A percentile compares a stretch with the other conserved stretches of the same genome.
phyloP scores from a whole-genome alignment of 768 basidiomycete species.

The Mycena epipterygia region DNA sequence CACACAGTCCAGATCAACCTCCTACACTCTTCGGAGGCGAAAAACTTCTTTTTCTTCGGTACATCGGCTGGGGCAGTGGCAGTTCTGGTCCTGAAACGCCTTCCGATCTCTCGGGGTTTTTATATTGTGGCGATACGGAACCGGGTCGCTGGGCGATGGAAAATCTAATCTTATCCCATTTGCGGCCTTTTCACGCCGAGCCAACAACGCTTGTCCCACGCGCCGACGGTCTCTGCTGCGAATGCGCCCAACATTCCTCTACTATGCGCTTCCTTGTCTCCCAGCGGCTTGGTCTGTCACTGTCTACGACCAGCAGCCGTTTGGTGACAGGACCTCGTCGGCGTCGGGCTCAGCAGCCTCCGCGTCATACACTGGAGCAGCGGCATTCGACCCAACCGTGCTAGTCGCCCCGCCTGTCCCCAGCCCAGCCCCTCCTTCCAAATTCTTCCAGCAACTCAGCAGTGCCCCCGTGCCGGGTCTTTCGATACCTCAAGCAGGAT shows the following conservation, averaged over 20 bases:
- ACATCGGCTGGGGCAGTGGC: too few species aligned
- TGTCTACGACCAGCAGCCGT: conserved; percentile 30
- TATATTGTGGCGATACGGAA: too few species aligned
- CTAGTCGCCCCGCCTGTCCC: conserved; percentile 47
- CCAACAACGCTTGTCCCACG: conserved; percentile 4
- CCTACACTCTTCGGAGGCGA: too few species aligned
- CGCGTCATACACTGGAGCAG: conserved; percentile 45
- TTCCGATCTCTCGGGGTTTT: too few species aligned
- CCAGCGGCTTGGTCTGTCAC: conserved; percentile 31
- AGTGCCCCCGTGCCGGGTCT: conserved; percentile 29
- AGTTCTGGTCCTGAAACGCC: too few species aligned
- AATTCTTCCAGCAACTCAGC: conserved; percentile 33
- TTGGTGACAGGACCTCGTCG: conserved; percentile 3
- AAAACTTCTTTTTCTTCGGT: too few species aligned
- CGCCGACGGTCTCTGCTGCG: conserved; percentile 22
- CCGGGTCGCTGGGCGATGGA: neutral
- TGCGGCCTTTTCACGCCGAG: neutral
- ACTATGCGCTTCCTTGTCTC: conserved; percentile 22
- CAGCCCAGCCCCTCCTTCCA: conserved; percentile 27
- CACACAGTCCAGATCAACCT: too few species aligned
- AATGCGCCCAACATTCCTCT: conserved; percentile 27
- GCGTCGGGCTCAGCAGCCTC: conserved; percentile 26
- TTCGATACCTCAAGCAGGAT: conserved; percentile 38
- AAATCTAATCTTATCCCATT: conserved; percentile 2
- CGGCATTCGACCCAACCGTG: conserved; percentile 49